phyloP scores from a whole-genome alignment of 192 early-diverging fungal species.

The Lobosporangium transversale region DNA sequence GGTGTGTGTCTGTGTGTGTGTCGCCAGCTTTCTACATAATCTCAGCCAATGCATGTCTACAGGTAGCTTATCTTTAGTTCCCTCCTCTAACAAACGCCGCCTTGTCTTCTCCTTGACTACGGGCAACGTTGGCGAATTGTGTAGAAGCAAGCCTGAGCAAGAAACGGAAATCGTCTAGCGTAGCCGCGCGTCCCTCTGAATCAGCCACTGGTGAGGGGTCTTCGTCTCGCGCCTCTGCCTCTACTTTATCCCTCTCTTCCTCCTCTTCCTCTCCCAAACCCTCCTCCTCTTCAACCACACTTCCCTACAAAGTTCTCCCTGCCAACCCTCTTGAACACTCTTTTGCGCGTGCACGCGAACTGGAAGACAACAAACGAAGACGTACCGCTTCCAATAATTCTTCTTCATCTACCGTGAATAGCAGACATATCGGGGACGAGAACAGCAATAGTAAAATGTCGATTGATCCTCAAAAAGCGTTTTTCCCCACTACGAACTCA shows the following conservation, averaged over 20 bases:
- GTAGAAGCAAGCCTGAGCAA: constrained; percentile 50
- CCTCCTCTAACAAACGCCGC: no score
- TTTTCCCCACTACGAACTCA: constrained; percentile 3
- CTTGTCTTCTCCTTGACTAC: no score
- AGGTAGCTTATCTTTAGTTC: no score
- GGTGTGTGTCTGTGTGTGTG: no score
- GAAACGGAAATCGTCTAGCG: constrained; percentile 51
- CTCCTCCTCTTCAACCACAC: constrained; percentile 19
- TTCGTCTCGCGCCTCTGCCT: constrained; percentile 6
- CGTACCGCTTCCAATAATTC: constrained; percentile 12
- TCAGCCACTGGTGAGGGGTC: constrained; percentile 25
- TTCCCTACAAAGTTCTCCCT: constrained; percentile 34
- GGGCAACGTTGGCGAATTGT: no score
- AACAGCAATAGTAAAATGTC: constrained; percentile 30
- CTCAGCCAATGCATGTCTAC: no score
- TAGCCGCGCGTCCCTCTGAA: constrained; percentile 43
- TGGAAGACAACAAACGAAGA: constrained; percentile 36
- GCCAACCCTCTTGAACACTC: constrained; percentile 43
- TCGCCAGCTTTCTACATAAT: no score
- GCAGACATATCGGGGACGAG: not conserved
- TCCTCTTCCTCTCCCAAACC: constrained; percentile 10
- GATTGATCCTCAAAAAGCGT: constrained; percentile 21
- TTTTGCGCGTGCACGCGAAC: constrained; percentile 43
- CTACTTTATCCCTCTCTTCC: constrained; percentile 4
- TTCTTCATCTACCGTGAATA: not conserved